Evolutionary conservation across 768 basidiomycete genomes (phyloP).

Genomic region (Suillus subalutaceus): DNA sequence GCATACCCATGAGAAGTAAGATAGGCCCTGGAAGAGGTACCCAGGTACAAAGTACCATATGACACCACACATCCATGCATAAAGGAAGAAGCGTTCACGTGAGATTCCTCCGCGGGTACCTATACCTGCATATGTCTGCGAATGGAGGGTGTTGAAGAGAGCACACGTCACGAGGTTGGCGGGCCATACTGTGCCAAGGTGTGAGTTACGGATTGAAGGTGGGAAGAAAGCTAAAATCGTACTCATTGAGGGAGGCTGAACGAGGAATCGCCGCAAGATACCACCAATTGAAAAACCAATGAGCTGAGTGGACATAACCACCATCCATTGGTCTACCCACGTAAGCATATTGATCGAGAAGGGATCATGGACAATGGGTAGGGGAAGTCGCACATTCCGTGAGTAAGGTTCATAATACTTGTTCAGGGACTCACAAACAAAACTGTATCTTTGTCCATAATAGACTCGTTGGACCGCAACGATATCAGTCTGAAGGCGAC

Average conservation of each 20-base stretch:
- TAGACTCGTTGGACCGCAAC: conserved; percentile 73
- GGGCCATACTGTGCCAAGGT: conserved; percentile 63
- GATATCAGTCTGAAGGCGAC: conserved; percentile 55
- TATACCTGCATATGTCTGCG: conserved; percentile 47
- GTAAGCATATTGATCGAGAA: too few relatives aligned
- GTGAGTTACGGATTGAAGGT: not conserved
- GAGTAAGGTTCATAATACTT: conserved; percentile 15
- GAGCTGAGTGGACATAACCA: conserved; percentile 73
- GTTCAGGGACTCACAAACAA: conserved; percentile 40
- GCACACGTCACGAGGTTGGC: conserved; percentile 70
- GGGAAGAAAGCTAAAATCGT: conserved; percentile 18
- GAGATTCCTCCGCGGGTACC: conserved; percentile 49
- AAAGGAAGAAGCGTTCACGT: conserved; percentile 55
- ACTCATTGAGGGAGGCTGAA: conserved; percentile 64
- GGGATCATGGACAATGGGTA: not conserved
- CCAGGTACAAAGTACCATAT: conserved; percentile 68
- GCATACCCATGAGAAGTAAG: conserved; percentile 61
- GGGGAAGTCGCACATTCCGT: conserved; percentile 11
- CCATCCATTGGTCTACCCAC: conserved; percentile 54
- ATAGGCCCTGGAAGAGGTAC: conserved; percentile 69
- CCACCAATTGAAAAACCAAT: conserved; percentile 68
- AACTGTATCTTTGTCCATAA: conserved; percentile 61
- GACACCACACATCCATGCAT: conserved; percentile 36
- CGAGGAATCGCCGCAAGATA: conserved; percentile 59
- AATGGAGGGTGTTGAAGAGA: conserved; percentile 75